These are phyloP conservation scores for Boletus patriciae DNA, from an alignment of 768 basidiomycete genomes.

Conservation along the genomic window DNA sequence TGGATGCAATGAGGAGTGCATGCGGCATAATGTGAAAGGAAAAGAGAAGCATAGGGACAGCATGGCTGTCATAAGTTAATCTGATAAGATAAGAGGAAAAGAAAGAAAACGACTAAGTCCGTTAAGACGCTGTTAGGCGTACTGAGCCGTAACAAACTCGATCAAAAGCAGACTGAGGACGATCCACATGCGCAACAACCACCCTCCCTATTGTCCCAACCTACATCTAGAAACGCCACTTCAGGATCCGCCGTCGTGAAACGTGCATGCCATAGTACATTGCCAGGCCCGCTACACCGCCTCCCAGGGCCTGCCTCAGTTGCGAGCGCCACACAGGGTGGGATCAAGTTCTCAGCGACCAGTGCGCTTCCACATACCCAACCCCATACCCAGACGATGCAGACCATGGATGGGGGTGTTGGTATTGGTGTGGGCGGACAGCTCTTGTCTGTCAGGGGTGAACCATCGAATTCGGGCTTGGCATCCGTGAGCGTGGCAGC, in stretches of 20 bases:
- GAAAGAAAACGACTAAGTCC: too few relatives aligned
- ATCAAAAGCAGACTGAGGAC: conserved; percentile 33
- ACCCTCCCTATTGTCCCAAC: conserved; percentile 11
- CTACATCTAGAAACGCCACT: not conserved
- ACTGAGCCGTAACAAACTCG: too few relatives aligned
- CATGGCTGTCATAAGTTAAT: too few relatives aligned
- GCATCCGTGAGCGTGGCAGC: not conserved
- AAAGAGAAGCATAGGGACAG: too few relatives aligned
- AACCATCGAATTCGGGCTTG: conserved; percentile 17
- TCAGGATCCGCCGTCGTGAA: conserved; percentile 16
- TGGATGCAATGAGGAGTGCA: too few relatives aligned
- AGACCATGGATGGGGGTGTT: conserved; percentile 8
- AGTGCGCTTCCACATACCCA: conserved; percentile 12
- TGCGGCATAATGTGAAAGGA: too few relatives aligned
- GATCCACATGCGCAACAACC: conserved; percentile 14
- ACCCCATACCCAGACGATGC: conserved; percentile 7
- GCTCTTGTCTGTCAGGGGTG: conserved; percentile 15
- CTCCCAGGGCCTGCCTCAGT: conserved; percentile 20
- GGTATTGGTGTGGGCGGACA: conserved; percentile 18
- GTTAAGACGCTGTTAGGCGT: too few relatives aligned
- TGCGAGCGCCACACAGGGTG: conserved; percentile 34
- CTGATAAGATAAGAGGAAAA: too few relatives aligned
- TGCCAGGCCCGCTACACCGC: conserved; percentile 22
- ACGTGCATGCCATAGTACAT: conserved; percentile 31
- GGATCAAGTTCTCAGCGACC: conserved; percentile 30